Percentiles rank a stretch among this genome's conserved stretches.
Evolutionary conservation across 2,329 filamentous ascomycete species (phyloP).

Genomic region (Cryphonectria nitschkei): DNA sequence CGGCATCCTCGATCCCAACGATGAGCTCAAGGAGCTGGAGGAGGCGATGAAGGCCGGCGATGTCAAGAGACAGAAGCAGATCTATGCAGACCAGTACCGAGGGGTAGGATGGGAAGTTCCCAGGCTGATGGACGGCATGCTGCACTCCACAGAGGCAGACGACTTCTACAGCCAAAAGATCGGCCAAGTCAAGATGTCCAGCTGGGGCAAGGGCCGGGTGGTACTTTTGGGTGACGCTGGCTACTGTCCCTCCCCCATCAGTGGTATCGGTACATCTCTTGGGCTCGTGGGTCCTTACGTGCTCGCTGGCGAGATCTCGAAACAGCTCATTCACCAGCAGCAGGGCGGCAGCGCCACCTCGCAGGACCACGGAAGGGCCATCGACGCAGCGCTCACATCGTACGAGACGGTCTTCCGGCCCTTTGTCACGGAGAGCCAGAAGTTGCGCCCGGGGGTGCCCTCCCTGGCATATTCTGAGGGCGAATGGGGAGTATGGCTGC

Average conservation of each 20-base stretch:
- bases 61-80: conserved; percentile 18
- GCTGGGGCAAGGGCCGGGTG: conserved; percentile 51
- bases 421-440: conserved; percentile 48
- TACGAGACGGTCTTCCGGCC: conserved; percentile 52
- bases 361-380: conserved; percentile 26
- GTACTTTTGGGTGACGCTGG: conserved; percentile 59
- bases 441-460: conserved; percentile 28
- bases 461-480: conserved; percentile 14
- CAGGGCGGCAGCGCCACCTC: not conserved
- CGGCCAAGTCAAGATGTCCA: conserved; percentile 48
- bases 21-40: conserved; percentile 13
- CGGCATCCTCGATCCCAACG: conserved; percentile 3
- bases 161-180: conserved; percentile 53
- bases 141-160: conserved; percentile 34
- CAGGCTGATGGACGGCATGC: conserved; percentile 47
- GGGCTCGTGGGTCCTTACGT: conserved; percentile 57
- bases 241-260: conserved; percentile 51
- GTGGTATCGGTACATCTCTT: conserved; percentile 55
- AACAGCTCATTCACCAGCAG: conserved; percentile 30
- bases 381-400: conserved; percentile 41
- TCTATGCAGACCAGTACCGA: conserved; percentile 17
- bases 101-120: conserved; percentile 49
- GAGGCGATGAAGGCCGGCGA: conserved; percentile 19
- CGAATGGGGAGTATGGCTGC: conserved; percentile 27
- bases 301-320: conserved; percentile 56